Base-by-base conservation (phyloP, 306 rosid genomes). In the Vigna reflexopilosa region DNA sequence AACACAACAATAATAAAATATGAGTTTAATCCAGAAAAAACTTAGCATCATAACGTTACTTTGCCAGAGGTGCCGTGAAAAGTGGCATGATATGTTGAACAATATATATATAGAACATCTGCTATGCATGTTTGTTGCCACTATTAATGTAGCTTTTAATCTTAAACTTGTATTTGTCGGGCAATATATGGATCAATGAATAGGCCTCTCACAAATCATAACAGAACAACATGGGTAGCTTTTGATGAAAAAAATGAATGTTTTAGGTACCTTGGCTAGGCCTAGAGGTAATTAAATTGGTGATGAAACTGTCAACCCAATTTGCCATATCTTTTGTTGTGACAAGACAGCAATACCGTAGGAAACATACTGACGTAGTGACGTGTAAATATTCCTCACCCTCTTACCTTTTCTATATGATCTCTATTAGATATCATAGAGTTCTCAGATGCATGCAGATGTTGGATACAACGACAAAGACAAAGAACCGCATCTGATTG, bases 191-290 rank as follows among this genome's bases (percentile, higher is more conserved):
- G 70, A 48, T 34, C n/a, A 63, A 54, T 50, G 61, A 55, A 62
- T 49, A 68, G 77, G 52, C 38, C 50, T 57, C 48, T 77, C 28
- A 17, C 67, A 76, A 62, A 51, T 50, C 36, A 50, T 75, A 50
- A 45, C 77, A 36, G 65, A 62, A 61, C 70, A 78, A 61, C 73
- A 78, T 71, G 48, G 69, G 10, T 22, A 52, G 26, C 50, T 51
- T 56, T 81, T 30, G 65, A 73, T 80, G 80, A 65, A 73, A 83
- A 36, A 52, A 65, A 65, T 81, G 62, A 66, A 80, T 85, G 72
- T 66, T 73, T 81, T 78, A 51, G 83, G 81, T 73, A 16, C 11
- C 22, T 26, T 26, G 51, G 9, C 32, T 77, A 48, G 40, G 57
- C 9, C 51, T 52, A 1, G 1, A 52, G 67, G 42, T 52, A 69